Evolutionary conservation across 495 filamentous ascomycete genomes (phyloP).

Genomic region (Filosporella fistucella): DNA sequence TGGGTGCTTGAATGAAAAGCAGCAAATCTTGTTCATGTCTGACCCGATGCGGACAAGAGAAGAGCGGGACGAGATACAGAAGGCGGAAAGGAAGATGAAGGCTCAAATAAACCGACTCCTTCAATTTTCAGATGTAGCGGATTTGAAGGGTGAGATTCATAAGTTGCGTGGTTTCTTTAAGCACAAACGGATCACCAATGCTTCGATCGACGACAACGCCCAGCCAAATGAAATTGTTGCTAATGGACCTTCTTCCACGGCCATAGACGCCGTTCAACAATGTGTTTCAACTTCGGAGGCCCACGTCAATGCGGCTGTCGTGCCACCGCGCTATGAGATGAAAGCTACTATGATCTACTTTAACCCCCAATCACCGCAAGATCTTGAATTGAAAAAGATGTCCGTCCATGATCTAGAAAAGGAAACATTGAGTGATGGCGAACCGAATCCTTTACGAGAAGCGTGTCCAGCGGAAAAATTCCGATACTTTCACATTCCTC

Average conservation of each 20-base stretch:
- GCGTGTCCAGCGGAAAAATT: background rate
- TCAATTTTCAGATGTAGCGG: no score
- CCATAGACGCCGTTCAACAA: no score
- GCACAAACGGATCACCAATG: no score
- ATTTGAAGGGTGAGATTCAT: no score
- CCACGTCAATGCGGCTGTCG: background rate
- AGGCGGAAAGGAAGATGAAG: background rate
- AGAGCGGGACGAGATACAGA: background rate
- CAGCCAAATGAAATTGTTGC: no score
- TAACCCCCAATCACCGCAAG: background rate
- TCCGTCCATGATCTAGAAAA: background rate
- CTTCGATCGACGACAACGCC: no score
- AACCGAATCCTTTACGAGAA: background rate
- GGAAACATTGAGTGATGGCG: background rate
- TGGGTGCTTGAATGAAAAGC: constrained; percentile 12
- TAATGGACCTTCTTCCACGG: no score
- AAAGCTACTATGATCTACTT: no score
- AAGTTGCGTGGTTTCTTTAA: no score
- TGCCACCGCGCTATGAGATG: no score
- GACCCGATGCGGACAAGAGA: background rate
- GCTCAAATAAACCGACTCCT: no score
- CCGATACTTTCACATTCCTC: constrained; percentile 3
- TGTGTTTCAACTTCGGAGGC: no score
- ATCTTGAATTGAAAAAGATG: background rate
- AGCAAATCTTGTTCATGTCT: constrained; percentile 15